Percentiles rank a stretch among this genome's conserved stretches.
phyloP scores from a whole-genome alignment of 495 filamentous ascomycete species.

The Daldinia vernicosa region DNA sequence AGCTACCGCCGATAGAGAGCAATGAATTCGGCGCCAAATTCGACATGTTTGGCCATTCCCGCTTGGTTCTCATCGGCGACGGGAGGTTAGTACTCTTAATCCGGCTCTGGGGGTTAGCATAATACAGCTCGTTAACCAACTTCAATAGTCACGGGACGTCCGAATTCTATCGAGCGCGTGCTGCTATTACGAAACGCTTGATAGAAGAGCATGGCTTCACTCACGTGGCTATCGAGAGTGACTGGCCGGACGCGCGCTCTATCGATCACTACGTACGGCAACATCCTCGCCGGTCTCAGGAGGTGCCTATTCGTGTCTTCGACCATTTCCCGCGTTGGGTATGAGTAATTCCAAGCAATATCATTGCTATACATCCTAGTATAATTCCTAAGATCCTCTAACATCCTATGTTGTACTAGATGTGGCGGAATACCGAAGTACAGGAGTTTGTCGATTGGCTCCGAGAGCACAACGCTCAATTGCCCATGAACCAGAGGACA shows the following conservation, averaged over 20 bases:
- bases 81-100: slow-evolving; percentile 16
- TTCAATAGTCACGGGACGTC: slow-evolving; percentile 28
- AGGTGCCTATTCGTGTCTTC: slow-evolving; percentile 50
- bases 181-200: slow-evolving; percentile 55
- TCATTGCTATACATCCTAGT: neutral
- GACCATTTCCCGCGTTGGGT: slow-evolving; percentile 62
- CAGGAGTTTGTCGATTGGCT: slow-evolving; percentile 54
- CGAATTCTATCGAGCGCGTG: slow-evolving; percentile 28
- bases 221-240: slow-evolving; percentile 61
- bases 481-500: slow-evolving; percentile 47
- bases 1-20: slow-evolving; percentile 25
- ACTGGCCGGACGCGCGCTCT: slow-evolving; percentile 63
- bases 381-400: neutral
- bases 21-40: slow-evolving; percentile 26
- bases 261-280: slow-evolving; percentile 59
- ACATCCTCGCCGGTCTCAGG: slow-evolving; percentile 11
- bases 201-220: slow-evolving; percentile 60
- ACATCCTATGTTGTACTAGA: slow-evolving; percentile 27
- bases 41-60: slow-evolving; percentile 26
- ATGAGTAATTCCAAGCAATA: neutral
- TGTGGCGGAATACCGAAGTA: slow-evolving; percentile 65
- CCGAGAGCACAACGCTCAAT: slow-evolving; percentile 54
- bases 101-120: neutral
- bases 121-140: neutral
- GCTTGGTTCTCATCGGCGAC: slow-evolving; percentile 26